Base-by-base conservation (phyloP, 192 early-diverging fungal genomes). In the Coemansia sp. region DNA sequence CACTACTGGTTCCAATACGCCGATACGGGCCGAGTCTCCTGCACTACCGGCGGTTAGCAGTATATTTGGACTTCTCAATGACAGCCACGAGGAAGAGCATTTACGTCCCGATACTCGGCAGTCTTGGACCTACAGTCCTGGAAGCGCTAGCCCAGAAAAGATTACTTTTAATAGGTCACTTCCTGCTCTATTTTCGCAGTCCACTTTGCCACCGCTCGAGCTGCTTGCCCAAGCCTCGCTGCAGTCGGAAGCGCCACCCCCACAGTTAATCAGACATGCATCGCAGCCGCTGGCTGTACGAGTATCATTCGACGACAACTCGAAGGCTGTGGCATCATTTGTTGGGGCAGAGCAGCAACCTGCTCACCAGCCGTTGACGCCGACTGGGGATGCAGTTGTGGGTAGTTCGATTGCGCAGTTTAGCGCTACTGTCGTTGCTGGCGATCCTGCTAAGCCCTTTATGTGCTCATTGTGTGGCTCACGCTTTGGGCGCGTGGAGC, bases 381-480 rank as follows among this genome's bases (percentile, higher is more conserved):
- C 66, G 37, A 44, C 66, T 1, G 52, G 40, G 39, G 40, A 26
- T 23, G 16, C 7, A 2, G 19, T 37, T 10, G 37, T n/a, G 3
- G 11, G 35, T 11, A 39, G 35, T 21, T 19, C 37, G 2, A 11
- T 61, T 19, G 59, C 39, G 37, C 59, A 61, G 19, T 61, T 39
- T 61, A 61, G 59, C 37, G 46, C 62, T 11, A 64, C 64, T 2
- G 66, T 57, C 9, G 39, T 43, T n/a, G 39, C 28, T 11, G 70
- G 68, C 28, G 74, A 84, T 40, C 77, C 76, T 14, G 28, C 71
- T 19, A 84, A 84, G 62, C 82, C 82, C 6, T 84, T 84, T 37
- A 76, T 68, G 63, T 84, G 82, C 68, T 52, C 76, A 3, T 38
- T 73, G 30, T 93, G 91, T 68, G 82, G 81, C 58, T 86, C 88